Evolutionary conservation across 2,329 filamentous ascomycete genomes (phyloP), one percentile per base, ranked within the genome.

Genomic region (Tolypocladium album): DNA sequence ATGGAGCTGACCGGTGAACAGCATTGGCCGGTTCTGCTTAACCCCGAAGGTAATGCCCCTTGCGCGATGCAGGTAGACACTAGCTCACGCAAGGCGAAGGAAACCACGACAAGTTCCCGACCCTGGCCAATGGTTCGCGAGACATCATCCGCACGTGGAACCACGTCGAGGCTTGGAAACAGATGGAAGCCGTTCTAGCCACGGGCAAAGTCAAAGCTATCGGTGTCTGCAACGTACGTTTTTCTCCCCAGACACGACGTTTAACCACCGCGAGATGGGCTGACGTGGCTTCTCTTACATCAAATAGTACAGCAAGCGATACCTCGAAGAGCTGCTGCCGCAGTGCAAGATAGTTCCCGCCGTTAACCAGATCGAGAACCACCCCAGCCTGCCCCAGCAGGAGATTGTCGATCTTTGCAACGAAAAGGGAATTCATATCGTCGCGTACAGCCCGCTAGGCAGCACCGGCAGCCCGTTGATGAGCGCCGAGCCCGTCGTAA

Each of bases 1-100:
- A 3, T 4, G 31, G 43, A 17, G 47, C n/a, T 38, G 45, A 17
- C 43, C 20, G 5, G 17, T 2, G 31, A 5, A n/a, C 56, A 79
- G 78, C 90, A 96, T 76, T 94, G 90, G 89, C 88, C 89, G 7
- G 77, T 91, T 55, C 85, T 88, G 57, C 87, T 92, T 84, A 93
- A 92, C 76, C 88, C 88, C 9, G 82, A 88, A 40, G 88, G 87
- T 82, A 70, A 62, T 55, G n/a, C 13, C 20, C n/a, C 7, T 24
- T 4, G 39, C 15, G 6, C 15, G 58, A 43, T 53, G 38, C 1
- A 7, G 34, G 42, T 50, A 22, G 50, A 7, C 2, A 2, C n/a
- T 24, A 6, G 24, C 53, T 38, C 15, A 47, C 12, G 24, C n/a
- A 34, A 17, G 5, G 9, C 1, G 11, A 43, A 79, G 84, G 86